Conservation (phyloP, 1,284 basidiomycete genomes). For the Leccinum proliferum region DNA sequence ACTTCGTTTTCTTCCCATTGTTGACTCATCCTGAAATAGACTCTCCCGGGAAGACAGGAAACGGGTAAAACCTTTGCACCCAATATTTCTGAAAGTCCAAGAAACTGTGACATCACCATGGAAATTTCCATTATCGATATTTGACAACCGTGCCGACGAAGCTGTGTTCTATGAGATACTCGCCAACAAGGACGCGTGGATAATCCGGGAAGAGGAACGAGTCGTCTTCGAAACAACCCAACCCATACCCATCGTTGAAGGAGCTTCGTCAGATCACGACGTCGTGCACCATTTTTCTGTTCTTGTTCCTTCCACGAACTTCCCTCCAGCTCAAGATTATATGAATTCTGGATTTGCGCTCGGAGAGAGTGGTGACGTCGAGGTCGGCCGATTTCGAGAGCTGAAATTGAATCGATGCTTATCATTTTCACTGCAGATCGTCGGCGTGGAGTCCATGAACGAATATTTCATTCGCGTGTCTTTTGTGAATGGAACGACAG, state of each 20-base stretch:
- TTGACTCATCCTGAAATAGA: not conserved
- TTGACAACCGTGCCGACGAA: not conserved
- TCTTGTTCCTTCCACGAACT: slow-evolving; percentile 15
- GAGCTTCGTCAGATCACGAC: not conserved
- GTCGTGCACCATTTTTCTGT: slow-evolving; percentile 9
- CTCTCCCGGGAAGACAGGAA: not conserved
- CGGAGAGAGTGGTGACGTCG: not conserved
- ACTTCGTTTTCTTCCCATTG: too few species aligned
- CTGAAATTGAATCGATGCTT: not conserved
- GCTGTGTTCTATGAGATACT: not conserved
- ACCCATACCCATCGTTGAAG: not conserved
- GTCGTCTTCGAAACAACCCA: slow-evolving; percentile 13
- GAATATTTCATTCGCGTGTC: slow-evolving; percentile 7
- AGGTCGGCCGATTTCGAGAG: not conserved
- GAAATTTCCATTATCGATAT: not conserved
- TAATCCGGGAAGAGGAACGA: slow-evolving; percentile 15
- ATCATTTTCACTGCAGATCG: not conserved
- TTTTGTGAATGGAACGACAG: slow-evolving; percentile 4
- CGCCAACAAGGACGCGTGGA: slow-evolving; percentile 8
- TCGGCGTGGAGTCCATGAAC: not conserved
- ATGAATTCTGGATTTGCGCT: too few species aligned
- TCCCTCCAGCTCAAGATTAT: slow-evolving; percentile 12
- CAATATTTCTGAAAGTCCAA: too few species aligned
- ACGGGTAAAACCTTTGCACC: not conserved
- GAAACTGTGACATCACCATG: not conserved